Evolutionary conservation across 345 rosid species (phyloP).

Genomic region (Salix brachista): DNA sequence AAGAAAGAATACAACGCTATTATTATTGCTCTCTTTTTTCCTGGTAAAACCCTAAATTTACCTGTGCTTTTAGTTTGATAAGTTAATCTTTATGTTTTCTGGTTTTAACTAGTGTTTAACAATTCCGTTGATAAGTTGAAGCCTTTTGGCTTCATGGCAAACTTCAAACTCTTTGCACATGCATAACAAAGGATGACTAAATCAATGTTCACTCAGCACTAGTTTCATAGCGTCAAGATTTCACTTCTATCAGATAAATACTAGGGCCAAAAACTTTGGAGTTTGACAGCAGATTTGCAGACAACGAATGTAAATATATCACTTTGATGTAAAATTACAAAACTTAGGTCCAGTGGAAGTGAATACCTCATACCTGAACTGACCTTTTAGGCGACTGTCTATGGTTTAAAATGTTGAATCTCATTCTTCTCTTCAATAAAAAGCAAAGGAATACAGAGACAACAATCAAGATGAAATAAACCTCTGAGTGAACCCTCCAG

Average conservation of each 20-base stretch:
- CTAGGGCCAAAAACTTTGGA: not conserved
- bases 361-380: conserved; percentile 18
- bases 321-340: not conserved
- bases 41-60: too few relatives aligned
- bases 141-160: too few relatives aligned
- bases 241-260: not conserved
- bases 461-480: conserved; percentile 40
- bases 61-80: too few relatives aligned
- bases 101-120: too few relatives aligned
- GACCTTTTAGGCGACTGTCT: conserved; percentile 41
- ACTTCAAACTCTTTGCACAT: too few relatives aligned
- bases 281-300: not conserved
- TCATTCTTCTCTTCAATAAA: conserved; percentile 49
- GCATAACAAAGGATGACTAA: not conserved
- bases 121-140: too few relatives aligned
- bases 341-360: not conserved
- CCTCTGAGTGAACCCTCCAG: conserved; percentile 43
- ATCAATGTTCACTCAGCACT: not conserved
- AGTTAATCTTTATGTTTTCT: too few relatives aligned
- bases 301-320: not conserved
- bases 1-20: not conserved
- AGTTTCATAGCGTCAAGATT: not conserved
- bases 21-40: too few relatives aligned
- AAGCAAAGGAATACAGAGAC: conserved; percentile 49
- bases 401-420: conserved; percentile 42